Evolutionary conservation across 2,329 filamentous ascomycete genomes (phyloP).

Genomic region (Fusarium metavorans): DNA sequence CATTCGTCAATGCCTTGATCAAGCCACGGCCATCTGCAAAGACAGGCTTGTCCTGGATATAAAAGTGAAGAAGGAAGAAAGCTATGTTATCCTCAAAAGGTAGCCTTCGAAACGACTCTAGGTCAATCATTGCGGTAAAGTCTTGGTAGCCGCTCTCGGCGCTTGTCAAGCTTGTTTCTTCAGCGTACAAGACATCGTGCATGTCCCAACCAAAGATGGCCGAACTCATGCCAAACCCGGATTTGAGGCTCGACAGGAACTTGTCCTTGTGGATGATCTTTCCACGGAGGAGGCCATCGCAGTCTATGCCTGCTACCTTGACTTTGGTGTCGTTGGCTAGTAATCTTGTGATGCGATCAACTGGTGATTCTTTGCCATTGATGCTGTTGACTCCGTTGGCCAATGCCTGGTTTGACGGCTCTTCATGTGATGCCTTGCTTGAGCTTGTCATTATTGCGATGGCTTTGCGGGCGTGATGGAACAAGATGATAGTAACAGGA

Average conservation of each 20-base stretch:
- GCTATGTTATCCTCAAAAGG: not conserved
- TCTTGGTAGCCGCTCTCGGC: not conserved
- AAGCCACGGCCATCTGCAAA: not conserved
- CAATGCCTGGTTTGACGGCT: not conserved
- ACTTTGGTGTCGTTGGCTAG: not conserved
- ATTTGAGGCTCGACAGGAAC: conserved; percentile 73
- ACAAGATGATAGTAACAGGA: not conserved
- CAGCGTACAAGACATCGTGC: conserved; percentile 84
- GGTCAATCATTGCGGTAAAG: not conserved
- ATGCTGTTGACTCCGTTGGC: not conserved
- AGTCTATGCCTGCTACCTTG: not conserved
- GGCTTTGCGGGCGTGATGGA: not conserved
- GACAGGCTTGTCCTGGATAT: not conserved
- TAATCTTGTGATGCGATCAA: not conserved
- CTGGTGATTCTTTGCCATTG: not conserved
- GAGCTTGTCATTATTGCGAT: not conserved
- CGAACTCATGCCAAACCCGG: conserved; percentile 86
- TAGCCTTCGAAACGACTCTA: not conserved
- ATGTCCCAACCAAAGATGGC: conserved; percentile 91
- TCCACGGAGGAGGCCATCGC: not conserved
- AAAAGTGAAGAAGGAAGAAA: not conserved
- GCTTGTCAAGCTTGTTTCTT: conserved; percentile 76
- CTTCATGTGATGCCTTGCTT: not conserved
- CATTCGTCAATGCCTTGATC: not conserved
- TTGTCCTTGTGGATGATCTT: not conserved